Conservation (phyloP, 257 asterid species). For the Solanum appendiculatum region DNA sequence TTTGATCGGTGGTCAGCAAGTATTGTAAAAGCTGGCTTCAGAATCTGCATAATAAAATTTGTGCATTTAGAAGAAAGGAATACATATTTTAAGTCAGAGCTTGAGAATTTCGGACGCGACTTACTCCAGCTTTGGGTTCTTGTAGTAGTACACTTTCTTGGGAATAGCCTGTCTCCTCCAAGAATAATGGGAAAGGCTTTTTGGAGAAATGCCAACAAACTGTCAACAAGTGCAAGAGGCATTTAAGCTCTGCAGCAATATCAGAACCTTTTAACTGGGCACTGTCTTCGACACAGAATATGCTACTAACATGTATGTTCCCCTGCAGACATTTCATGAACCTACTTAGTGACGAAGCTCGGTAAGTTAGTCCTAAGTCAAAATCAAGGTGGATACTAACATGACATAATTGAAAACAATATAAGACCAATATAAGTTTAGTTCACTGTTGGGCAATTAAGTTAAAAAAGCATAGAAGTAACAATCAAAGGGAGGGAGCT, state of each 20-base stretch:
- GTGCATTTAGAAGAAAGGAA: not conserved
- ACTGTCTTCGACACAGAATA: slow-evolving; percentile 81
- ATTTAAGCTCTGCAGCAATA: slow-evolving; percentile 63
- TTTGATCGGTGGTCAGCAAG: slow-evolving; percentile 63
- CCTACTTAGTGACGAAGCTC: slow-evolving; percentile 3
- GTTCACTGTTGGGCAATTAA: not conserved
- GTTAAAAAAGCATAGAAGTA: not conserved
- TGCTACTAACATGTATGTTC: slow-evolving; percentile 54
- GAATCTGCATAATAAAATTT: slow-evolving; percentile 47
- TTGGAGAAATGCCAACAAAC: slow-evolving; percentile 98
- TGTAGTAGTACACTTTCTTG: slow-evolving; percentile 82
- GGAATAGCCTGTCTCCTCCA: slow-evolving; percentile 88
- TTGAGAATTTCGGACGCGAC: slow-evolving; percentile 10
- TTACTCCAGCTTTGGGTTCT: slow-evolving; percentile 98
- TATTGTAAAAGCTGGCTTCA: slow-evolving; percentile 91
- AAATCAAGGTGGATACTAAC: not conserved
- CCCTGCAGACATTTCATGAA: slow-evolving; percentile 49
- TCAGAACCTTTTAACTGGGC: slow-evolving; percentile 68
- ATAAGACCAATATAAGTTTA: not conserved
- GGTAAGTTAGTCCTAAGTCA: not conserved
- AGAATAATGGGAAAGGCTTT: slow-evolving; percentile 68
- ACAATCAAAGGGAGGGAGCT: not conserved
- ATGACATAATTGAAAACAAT: not conserved
- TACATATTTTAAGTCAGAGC: not conserved
- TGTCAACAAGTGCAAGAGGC: slow-evolving; percentile 71